Evolutionary conservation across 768 basidiomycete species (phyloP), one percentile per base, ranked within the genome.

Genomic region (Phlebiopsis flavidoalba): DNA sequence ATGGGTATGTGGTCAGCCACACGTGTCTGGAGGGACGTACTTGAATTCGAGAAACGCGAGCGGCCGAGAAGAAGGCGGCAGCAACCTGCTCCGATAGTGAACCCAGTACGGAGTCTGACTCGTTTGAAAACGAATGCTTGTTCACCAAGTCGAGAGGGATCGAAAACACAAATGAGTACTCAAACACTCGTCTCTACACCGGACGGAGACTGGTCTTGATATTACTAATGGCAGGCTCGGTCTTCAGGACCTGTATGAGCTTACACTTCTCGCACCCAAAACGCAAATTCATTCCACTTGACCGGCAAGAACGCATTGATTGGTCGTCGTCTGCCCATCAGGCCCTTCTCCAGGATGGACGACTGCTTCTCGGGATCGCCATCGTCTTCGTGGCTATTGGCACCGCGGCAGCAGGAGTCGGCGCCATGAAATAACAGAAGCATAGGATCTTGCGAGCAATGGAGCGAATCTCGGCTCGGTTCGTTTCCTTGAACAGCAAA

Each of bases 241-340:
- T 64, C 10, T 49, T 17, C 11, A 71, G 62, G 1, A 61, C 64
- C 24, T 62, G 61, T 19, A 65, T 69, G 45, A 71, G 63, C 61
- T 71, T 69, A n/a, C n/a, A n/a, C 62, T 69, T 71, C 66, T 71
- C 70, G 66, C 70, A 71, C 1, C 70, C 70, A 2, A n/a, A n/a
- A 66, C 66, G 61, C 70, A 71, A 12, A 69, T n/a, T 71, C 70
- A 71, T 71, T 14, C 70, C 70, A n/a, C 51, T 67, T 67, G 56
- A 71, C 60, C 14, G n/a, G 70, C 67, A 11, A 71, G 60, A 2
- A 69, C 59, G 8, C 65, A 65, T 24, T 64, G 70, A 19, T 66
- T 57, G n/a, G 10, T 14, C 46, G n/a, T 37, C 40, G 10, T 43
- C 40, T 3, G 17, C 12, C n/a, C n/a, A n/a, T n/a, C 12, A 17